Percentiles rank a stretch among this genome's conserved stretches.
Evolutionary conservation across 2,329 filamentous ascomycete species (phyloP).

Genomic region (Fusarium marasasianum): DNA sequence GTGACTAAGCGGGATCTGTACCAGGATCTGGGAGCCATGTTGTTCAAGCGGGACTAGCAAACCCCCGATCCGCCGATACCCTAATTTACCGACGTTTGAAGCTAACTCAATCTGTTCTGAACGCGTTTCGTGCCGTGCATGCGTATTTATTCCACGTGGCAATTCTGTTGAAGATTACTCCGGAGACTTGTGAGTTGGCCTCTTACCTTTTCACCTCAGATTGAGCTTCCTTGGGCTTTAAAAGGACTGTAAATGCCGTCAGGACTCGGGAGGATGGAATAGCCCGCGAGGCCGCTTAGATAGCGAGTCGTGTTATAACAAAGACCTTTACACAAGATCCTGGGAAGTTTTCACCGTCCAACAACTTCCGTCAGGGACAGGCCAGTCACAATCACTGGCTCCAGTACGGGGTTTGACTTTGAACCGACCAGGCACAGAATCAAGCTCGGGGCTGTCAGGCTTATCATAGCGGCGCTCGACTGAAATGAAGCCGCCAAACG

Average conservation of each 20-base stretch:
- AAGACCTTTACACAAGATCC: not conserved
- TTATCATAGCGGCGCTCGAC: not conserved
- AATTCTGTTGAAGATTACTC: fast-evolving
- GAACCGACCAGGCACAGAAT: no score
- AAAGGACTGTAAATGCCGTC: not conserved
- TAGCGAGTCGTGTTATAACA: no score
- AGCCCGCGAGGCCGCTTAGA: not conserved
- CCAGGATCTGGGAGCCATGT: fast-evolving
- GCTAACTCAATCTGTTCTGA: not conserved
- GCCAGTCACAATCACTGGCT: not conserved
- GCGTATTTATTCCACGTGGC: fast-evolving
- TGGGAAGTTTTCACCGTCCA: fast-evolving
- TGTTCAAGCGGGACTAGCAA: not conserved
- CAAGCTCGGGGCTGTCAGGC: not conserved
- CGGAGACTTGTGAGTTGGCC: not conserved
- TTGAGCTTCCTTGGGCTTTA: not conserved
- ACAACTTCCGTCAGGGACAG: not conserved
- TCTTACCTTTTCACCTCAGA: fast-evolving
- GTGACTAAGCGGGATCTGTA: not conserved
- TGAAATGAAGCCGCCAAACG: not conserved
- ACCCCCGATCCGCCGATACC: not conserved
- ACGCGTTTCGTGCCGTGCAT: fast-evolving
- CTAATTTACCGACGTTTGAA: not conserved
- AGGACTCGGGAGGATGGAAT: not conserved
- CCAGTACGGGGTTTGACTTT: fast-evolving